Evolutionary conservation across 345 rosid species (phyloP).

Genomic region (Murraya koenigii): DNA sequence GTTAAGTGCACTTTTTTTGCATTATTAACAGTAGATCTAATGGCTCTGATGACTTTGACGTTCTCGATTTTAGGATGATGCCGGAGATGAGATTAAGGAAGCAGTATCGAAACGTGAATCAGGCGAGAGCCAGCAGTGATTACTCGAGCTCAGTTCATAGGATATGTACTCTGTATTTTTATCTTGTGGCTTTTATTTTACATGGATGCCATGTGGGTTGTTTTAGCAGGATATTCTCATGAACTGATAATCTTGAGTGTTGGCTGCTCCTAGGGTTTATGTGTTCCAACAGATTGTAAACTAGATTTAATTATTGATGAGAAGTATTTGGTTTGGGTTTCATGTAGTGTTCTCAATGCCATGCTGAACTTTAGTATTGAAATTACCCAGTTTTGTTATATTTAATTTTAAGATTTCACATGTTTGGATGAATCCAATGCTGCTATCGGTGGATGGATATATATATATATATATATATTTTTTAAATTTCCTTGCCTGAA

Average conservation of each 20-base stretch:
- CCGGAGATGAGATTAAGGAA: conserved; percentile 88
- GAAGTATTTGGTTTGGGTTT: conserved; percentile 31
- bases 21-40: neutral
- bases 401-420: neutral
- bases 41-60: neutral
- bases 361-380: neutral
- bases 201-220: conserved; percentile 35
- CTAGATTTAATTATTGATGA: conserved; percentile 25
- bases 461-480: too few relatives aligned
- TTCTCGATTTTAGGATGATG: conserved; percentile 57
- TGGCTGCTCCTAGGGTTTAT: conserved; percentile 22
- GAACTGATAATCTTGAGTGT: conserved; percentile 24
- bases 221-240: conserved; percentile 32
- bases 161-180: conserved; percentile 30
- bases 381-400: neutral
- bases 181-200: conserved; percentile 24
- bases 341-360: neutral
- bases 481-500: neutral
- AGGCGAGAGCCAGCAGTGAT: conserved; percentile 53
- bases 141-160: conserved; percentile 33
- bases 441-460: neutral
- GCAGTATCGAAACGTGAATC: conserved; percentile 67
- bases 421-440: neutral
- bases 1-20: neutral
- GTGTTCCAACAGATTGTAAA: conserved; percentile 21